Evolutionary conservation across 495 filamentous ascomycete species (phyloP), one percentile per base, ranked within the genome.

Genomic region (Penicillium simplicissimum): DNA sequence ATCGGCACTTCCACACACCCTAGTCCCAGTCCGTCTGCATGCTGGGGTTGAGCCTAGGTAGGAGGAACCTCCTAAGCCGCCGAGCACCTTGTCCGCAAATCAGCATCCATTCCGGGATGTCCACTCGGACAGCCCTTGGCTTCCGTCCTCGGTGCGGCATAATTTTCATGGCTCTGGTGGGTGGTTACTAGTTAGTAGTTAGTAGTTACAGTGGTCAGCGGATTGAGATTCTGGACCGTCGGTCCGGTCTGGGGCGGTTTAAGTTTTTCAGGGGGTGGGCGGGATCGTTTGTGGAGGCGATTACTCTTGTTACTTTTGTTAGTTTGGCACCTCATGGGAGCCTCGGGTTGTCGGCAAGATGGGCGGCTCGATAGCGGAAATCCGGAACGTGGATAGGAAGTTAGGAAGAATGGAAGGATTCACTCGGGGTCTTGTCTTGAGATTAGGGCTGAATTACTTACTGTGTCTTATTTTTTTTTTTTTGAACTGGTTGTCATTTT

Each of bases 161-260:
- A 28, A 28, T 52, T 28, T 52, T 45, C 42, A 35, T 11, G 51
- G 35, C 28, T n/a, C n/a, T n/a, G n/a, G n/a, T n/a, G n/a, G n/a
- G n/a, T n/a, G n/a, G n/a, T n/a, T n/a, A n/a, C n/a, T n/a, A n/a
- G n/a, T n/a, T n/a, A n/a, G n/a, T n/a, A n/a, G n/a, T n/a, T n/a
- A n/a, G n/a, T n/a, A n/a, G n/a, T n/a, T n/a, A n/a, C n/a, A n/a
- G n/a, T n/a, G 28, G 28, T 31, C 28, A 31, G 28, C 28, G 28
- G 28, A 31, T 31, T 31, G 28, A 31, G 28, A 31, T 31, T 40
- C 35, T 55, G 52, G 35, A 55, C 52, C 36, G 34, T 55, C 52
- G 52, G 52, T 25, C 52, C 52, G 52, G 34, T 35, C 31, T 9
- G n/a, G 34, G n/a, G 17, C 36, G 9, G 23, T 55, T 55, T 38